Conservation (phyloP, 129 eudicot genomes). For the Heracleum sosnowskyi region DNA sequence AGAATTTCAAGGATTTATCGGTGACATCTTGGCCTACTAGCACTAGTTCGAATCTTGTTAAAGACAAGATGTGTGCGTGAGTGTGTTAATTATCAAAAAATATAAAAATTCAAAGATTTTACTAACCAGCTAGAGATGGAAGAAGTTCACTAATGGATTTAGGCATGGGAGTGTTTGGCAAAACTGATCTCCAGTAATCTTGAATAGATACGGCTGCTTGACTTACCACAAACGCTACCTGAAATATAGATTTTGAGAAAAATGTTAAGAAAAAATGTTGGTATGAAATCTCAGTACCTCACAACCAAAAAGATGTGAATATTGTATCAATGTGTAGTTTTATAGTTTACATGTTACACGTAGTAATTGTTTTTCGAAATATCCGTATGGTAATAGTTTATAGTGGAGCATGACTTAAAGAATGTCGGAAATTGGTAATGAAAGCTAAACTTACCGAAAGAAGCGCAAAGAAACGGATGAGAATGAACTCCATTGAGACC, state of each 20-base stretch:
- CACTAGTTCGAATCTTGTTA: too few species aligned
- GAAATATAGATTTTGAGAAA: not conserved
- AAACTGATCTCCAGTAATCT: conserved; percentile 28
- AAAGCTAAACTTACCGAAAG: conserved; percentile 25
- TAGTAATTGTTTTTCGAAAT: too few species aligned
- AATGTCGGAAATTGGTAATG: not conserved
- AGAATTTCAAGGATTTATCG: not conserved
- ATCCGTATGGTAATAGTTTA: too few species aligned
- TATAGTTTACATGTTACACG: too few species aligned
- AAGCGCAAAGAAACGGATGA: conserved; percentile 13
- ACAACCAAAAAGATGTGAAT: too few species aligned
- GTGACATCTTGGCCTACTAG: too few species aligned
- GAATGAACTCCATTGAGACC: conserved; percentile 23
- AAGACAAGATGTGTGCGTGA: too few species aligned
- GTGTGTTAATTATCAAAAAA: too few species aligned
- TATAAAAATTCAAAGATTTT: not conserved
- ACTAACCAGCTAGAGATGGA: conserved; percentile 17
- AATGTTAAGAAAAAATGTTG: not conserved
- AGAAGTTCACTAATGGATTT: conserved; percentile 26
- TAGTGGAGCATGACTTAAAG: too few species aligned
- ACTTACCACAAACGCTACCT: conserved; percentile 37
- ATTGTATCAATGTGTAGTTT: too few species aligned
- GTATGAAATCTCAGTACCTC: not conserved
- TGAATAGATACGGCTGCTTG: conserved; percentile 23
- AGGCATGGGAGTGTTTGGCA: conserved; percentile 41